A percentile compares a stretch with the other conserved stretches of the same genome.
Conservation (phyloP, 257 asterid species). For the Forsythia suspensa region DNA sequence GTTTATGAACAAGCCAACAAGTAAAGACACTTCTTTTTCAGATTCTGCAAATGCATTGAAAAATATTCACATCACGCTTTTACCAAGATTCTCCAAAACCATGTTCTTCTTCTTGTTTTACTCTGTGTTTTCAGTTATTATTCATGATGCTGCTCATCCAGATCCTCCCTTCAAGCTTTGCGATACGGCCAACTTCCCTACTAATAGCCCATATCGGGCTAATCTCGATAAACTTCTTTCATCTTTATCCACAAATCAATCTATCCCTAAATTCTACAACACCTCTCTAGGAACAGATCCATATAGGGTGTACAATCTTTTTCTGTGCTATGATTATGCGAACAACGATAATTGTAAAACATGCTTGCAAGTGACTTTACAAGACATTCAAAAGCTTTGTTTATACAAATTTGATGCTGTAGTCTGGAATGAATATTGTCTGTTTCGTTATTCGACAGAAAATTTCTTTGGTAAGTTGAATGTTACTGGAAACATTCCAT, state of each 20-base stretch:
- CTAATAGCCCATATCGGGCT: slow-evolving; percentile 11
- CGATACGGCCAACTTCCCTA: background rate
- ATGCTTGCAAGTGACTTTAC: background rate
- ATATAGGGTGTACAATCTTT: slow-evolving; percentile 8
- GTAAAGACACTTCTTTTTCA: too few relatives aligned
- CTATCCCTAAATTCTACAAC: background rate
- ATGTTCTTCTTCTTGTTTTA: slow-evolving; percentile 6
- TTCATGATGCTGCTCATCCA: slow-evolving; percentile 8
- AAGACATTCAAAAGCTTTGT: slow-evolving; percentile 9
- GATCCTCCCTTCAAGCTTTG: slow-evolving; percentile 1
- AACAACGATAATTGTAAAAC: background rate
- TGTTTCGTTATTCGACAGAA: slow-evolving; percentile 4
- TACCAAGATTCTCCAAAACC: background rate
- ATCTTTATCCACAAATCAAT: background rate
- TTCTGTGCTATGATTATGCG: slow-evolving; percentile 8
- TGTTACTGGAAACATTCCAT: slow-evolving; percentile 10
- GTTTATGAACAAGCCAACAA: too few relatives aligned
- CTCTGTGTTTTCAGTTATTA: background rate
- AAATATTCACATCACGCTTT: background rate
- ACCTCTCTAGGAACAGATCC: slow-evolving; percentile 5
- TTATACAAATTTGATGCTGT: slow-evolving; percentile 4
- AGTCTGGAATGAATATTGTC: slow-evolving; percentile 16
- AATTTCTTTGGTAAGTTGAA: slow-evolving; percentile 17
- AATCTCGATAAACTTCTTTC: slow-evolving; percentile 4
- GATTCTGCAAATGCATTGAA: background rate